Evolutionary conservation across 108 stramenopile genomes (phyloP), one percentile per base, ranked within the genome.

Genomic region (Nannochloropsis granulata): DNA sequence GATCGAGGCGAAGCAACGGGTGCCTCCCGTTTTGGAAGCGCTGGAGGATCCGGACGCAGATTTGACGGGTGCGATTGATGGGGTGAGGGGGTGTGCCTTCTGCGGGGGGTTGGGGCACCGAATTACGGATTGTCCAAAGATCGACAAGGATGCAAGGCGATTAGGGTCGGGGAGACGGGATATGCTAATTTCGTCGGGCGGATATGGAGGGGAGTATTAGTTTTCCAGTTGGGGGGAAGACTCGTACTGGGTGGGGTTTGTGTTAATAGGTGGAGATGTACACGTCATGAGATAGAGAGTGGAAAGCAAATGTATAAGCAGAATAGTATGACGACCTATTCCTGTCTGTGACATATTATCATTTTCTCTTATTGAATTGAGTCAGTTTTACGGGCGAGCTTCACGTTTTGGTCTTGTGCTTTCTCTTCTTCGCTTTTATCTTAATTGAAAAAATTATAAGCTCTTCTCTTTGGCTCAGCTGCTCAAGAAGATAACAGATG

Each of bases 51-150:
- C 98, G 23, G 88, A 94, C 78, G 96, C 95, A 13, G 89, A 90
- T 13, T 24, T 92, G 26, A 82, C 78, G 82, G 88, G 79, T 5
- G 82, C 84, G 13, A 82, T 91, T 25, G 94, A 87, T 71, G 96
- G 95, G 26, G 90, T 92, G 23, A 92, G 90, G 34, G 96, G 96
- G 43, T 99, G 99, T 90, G 97, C 97, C 23, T 98, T 96, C 90
- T 99, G 99, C 88, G 97, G 98, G 83, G 99, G 99, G 14, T 88
- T 99, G 83, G 99, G 99, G 24, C 99, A 99, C 87, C 94, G 95
- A 13, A 97, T 98, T 86, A 96, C 96, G 44, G 93, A 97, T 86
- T 99, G 99, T 91, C 98, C 98, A 14, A 97, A 97, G 92, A 95
- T 98, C 89, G 97, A 99, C 89, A 97, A 96, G 88, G 96, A 97